Base-by-base conservation (phyloP, 2,329 filamentous ascomycete species). In the Tolypocladium capitatum region DNA sequence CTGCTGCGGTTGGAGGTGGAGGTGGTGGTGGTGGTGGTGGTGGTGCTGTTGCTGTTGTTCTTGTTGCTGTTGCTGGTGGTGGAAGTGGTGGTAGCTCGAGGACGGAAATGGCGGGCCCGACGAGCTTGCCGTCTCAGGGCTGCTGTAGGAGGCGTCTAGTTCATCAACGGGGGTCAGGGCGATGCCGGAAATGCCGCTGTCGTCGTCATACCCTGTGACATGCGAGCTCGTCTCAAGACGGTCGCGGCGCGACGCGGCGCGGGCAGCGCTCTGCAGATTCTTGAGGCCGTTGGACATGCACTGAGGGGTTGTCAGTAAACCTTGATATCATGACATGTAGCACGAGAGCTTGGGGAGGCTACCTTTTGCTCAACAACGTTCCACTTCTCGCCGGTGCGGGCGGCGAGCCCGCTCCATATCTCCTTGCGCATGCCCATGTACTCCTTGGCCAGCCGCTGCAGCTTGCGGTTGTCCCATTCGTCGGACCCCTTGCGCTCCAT, bases 281-380 rank as follows among this genome's bases (percentile, higher is more conserved):
- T 89, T 91, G 57, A 91, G 71, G 33, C 87, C 86, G 60, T 84
- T 85, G 62, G 84, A 81, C 81, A 92, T 86, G 67, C 84, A 88
- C 86, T 46, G 30, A 40, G 16, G 16, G 42, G 11, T n/a, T 48
- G 51, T 57, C 46, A 56, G 49, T 10, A 41, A 10, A n/a, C 14
- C 4, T 28, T 11, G 9, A 5, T 21, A n/a, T 10, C 18, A 2
- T 9, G 4, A 6, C 6, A 27, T 27, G 27, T 4, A 13, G 10
- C 21, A 49, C 30, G 13, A 24, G n/a, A 43, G 16, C 14, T 10
- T n/a, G 5, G 34, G 46, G 2, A n/a, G n/a, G 28, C 11, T 59
- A 82, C 79, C 72, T 80, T 81, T 53, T 72, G 68, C 64, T 83
- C 77, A 33, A 81, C 74, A 9, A 78, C 80, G 55, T 71, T 86